A percentile compares a stretch with the other conserved stretches of the same genome.
phyloP scores from a whole-genome alignment of 2,329 filamentous ascomycete species.

The Pseudocercospora ulei region DNA sequence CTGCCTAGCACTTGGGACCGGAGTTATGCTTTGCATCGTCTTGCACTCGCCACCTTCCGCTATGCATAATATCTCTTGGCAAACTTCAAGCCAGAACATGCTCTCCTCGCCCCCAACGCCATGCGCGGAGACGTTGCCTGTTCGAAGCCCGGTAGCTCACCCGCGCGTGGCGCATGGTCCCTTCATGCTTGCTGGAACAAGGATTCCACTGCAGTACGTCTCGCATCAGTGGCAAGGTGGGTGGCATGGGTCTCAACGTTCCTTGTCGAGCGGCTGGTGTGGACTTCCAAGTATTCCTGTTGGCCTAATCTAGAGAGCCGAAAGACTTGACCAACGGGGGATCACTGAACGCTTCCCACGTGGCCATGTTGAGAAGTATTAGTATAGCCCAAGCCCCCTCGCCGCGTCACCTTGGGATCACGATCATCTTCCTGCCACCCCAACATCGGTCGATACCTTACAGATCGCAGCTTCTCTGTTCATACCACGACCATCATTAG shows the following conservation, averaged over 20 bases:
- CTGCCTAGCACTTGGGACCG: conserved; percentile 2
- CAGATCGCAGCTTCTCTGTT: not conserved
- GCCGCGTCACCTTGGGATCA: conserved; percentile 1
- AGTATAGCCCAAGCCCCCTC: conserved; percentile 1
- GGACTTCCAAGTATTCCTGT: conserved; percentile 4
- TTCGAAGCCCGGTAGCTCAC: conserved; percentile 7
- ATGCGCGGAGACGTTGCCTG: not conserved
- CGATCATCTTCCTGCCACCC: not conserved
- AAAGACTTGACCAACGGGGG: not conserved
- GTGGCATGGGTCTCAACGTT: conserved; percentile 1
- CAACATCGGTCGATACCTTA: conserved; percentile 3
- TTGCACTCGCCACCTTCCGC: not conserved
- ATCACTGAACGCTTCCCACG: conserved; percentile 1
- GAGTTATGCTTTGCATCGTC: conserved; percentile 2
- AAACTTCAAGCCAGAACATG: not conserved
- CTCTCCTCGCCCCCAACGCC: not conserved
- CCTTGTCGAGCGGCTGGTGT: conserved; percentile 1
- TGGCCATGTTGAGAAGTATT: conserved; percentile 6
- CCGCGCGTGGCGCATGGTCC: conserved; percentile 3
- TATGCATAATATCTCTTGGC: not conserved
- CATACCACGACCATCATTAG: not conserved
- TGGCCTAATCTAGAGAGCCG: conserved; percentile 1
- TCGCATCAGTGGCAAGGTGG: not conserved
- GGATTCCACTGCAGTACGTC: conserved; percentile 1
- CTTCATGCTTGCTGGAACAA: conserved; percentile 2